Conservation (phyloP, 768 basidiomycete species). For the Russula dissimulans region DNA sequence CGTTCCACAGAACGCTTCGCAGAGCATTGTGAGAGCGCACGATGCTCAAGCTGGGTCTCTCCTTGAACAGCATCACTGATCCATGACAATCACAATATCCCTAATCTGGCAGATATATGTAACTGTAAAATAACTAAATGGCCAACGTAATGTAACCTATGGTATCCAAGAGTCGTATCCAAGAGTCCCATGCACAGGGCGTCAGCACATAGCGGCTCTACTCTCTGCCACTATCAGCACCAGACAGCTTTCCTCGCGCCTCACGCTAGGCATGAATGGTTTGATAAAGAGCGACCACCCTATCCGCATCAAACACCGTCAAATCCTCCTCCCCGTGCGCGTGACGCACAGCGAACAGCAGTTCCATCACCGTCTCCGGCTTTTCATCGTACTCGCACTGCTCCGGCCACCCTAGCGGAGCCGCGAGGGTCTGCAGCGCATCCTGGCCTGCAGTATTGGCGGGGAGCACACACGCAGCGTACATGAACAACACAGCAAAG, state of each 20-base stretch:
- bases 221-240: no score
- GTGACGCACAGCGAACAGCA: background rate
- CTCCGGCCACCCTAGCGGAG: background rate
- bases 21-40: no score
- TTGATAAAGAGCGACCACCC: background rate
- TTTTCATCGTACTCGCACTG: background rate
- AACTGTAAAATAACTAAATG: background rate
- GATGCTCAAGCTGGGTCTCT: background rate
- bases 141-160: background rate
- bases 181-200: background rate
- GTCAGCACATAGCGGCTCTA: background rate
- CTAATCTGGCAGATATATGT: background rate
- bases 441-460: background rate
- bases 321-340: background rate
- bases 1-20: no score
- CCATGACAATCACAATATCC: background rate
- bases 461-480: conserved; percentile 6
- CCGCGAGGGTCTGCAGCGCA: background rate
- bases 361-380: background rate
- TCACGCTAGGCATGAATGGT: background rate
- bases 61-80: background rate
- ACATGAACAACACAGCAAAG: conserved; percentile 11
- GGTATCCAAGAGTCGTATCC: background rate
- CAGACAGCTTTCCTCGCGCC: no score
- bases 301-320: background rate